Evolutionary conservation across 805 yeast species (phyloP), one percentile per base, ranked within the genome.

Genomic region (Sporopachydermia quercuum): DNA sequence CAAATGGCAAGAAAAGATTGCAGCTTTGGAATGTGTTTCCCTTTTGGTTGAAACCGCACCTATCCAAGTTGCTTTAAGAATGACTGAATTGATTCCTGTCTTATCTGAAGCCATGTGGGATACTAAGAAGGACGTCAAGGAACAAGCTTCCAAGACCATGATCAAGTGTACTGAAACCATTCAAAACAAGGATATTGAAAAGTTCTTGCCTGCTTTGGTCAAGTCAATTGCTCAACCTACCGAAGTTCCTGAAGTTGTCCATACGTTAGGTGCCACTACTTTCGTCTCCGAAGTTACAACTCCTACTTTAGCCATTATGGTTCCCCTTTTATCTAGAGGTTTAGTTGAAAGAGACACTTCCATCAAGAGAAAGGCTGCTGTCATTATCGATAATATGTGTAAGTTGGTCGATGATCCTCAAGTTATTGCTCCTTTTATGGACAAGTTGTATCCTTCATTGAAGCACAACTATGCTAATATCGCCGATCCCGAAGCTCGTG

Each of bases 401-500:
- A 91, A 91, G 72, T 84, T 91, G 69, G 99, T 91, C 73, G 98
- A 91, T 65, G 98, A 91, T 66, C 98, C 98, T 56, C 97, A 91
- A 74, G 93, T 91, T 62, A 94, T 91, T 70, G 99, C 97, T 74
- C 98, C 99, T 53, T 91, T 91, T 84, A 72, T 91, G 80, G 71
- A 74, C 69, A 82, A 80, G 63, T 78, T 91, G 60, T 81, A 85
- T 74, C 99, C 99, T 64, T 83, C 96, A 60, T 75, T 91, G 68
- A 84, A 84, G 78, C 66, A 78, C 63, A 91, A 91, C 83, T 77
- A 79, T 72, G 70, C 82, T 61, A 85, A 83, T 73, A 87, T 91
- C 71, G 98, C 98, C 67, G 98, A 91, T 70, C 99, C 99, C 65
- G 99, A 91, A 74, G 98, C 98, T 55, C 89, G 99, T 74, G 89